A percentile compares a stretch with the other conserved stretches of the same genome.
These are phyloP conservation scores for Entelexis paramagnoliae DNA, from an alignment of 1,139 yeast species.

Conservation along the genomic window DNA sequence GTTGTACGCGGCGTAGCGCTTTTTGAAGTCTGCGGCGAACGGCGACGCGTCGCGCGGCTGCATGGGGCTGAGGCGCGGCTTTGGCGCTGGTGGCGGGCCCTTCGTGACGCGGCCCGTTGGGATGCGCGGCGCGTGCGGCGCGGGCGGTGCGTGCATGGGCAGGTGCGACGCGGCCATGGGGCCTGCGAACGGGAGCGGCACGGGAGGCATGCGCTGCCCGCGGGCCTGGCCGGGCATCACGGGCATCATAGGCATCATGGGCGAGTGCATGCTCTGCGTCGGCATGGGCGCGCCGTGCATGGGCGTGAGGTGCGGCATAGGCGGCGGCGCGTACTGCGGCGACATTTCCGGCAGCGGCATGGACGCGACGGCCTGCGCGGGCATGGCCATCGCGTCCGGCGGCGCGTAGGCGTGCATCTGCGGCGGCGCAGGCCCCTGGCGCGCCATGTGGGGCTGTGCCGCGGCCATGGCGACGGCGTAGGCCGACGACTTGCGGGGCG, in stretches of 20 bases:
- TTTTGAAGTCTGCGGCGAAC: not conserved
- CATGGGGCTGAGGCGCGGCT: not conserved
- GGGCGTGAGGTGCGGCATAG: not conserved
- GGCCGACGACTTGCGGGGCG: constrained; percentile 12
- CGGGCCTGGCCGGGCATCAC: not conserved
- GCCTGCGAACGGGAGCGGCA: not conserved
- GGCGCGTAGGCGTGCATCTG: not conserved
- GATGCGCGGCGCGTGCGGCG: not conserved
- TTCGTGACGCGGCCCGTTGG: constrained; percentile 1
- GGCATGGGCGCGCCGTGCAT: not conserved
- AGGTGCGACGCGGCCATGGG: not conserved
- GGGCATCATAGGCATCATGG: constrained; percentile 5
- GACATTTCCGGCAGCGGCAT: constrained; percentile 3
- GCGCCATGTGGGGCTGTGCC: not conserved
- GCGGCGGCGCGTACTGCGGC: not conserved
- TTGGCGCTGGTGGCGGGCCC: not conserved
- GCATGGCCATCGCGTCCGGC: not conserved
- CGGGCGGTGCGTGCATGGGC: not conserved
- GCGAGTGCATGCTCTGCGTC: not conserved
- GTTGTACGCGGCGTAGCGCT: constrained; percentile 24
- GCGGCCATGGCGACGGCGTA: not conserved
- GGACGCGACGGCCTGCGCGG: constrained; percentile 1
- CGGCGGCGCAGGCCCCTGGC: not conserved
- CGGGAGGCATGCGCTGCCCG: not conserved
- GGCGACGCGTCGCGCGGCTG: not conserved